Conservation (phyloP, 148 eudicot species). For the Pouteria glomerata region DNA sequence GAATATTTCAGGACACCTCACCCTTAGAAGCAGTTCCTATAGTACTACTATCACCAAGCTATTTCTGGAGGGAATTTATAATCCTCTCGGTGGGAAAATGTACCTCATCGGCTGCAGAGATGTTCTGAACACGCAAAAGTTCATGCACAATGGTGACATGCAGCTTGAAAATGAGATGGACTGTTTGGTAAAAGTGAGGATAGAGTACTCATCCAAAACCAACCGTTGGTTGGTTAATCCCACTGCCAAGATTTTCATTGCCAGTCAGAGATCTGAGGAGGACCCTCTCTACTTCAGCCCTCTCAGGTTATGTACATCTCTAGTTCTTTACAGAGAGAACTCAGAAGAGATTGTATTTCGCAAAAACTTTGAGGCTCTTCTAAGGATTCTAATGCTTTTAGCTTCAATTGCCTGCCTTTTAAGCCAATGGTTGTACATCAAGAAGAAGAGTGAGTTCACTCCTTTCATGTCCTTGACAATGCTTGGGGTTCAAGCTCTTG, state of each 20-base stretch:
- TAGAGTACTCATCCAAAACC: neutral
- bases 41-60: neutral
- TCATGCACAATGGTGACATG: neutral
- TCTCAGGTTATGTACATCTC: neutral
- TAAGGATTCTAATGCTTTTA: neutral
- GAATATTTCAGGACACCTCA: neutral
- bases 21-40: neutral
- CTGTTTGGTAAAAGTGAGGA: neutral
- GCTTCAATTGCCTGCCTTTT: neutral
- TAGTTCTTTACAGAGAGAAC: neutral
- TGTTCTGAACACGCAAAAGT: neutral
- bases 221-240: neutral
- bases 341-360: neutral
- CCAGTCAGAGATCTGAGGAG: neutral
- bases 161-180: neutral
- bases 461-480: neutral
- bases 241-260: neutral
- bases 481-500: neutral
- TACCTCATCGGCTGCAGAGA: neutral
- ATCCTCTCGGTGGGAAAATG: neutral
- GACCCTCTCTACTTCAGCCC: neutral
- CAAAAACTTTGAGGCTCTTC: neutral
- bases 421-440: neutral
- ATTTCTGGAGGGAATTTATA: neutral
- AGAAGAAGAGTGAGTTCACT: neutral